Base-by-base conservation (phyloP, 2,329 filamentous ascomycete genomes). In the Didymella sp. region DNA sequence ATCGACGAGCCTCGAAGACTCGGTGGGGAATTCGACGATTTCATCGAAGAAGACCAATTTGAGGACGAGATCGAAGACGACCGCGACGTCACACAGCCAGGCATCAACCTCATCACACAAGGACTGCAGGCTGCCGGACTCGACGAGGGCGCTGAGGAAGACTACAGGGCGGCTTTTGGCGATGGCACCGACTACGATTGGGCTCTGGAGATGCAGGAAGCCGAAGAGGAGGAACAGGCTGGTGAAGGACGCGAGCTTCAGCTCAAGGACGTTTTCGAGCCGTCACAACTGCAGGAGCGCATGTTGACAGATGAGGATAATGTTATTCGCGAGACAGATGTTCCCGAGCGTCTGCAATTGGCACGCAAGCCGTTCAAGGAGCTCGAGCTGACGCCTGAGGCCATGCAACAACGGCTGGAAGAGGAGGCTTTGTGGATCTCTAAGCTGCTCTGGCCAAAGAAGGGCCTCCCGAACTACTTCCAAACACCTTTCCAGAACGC, bases 251-350 rank as follows among this genome's bases (percentile, higher is more conserved):
- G 93, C 69, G 88, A 89, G 41, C 86, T 98, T 38, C 92, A 97
- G 76, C 85, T 99, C 61, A 97, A 98, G 79, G 94, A 99, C 73
- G 94, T 99, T 47, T 99, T 99, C 70, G 95, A 99, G 77, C 95
- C 95, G 0, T 96, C 93, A 2, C 92, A 99, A 75, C 85, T 99
- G 35, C 88, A 89, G 54, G 95, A 99, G 78, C 94, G 92, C 78
- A 89, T 98, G 75, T 85, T 99, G 67, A 99, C 95, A 8, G 95
- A 98, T 56, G 92, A 93, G 62, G 95, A 99, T 75, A 96, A 98
- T 74, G 81, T 87, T 56, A 97, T 99, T 64, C 91, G 95, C 45
- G 87, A 89, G 71, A 88, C 86, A 19, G 95, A 99, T 73, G 89
- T 96, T 65, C 95, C 95, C 1, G 95, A 99, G 77, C 89, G 95